phyloP scores from a whole-genome alignment of 2,329 filamentous ascomycete genomes.

The Apiospora pterosperma region DNA sequence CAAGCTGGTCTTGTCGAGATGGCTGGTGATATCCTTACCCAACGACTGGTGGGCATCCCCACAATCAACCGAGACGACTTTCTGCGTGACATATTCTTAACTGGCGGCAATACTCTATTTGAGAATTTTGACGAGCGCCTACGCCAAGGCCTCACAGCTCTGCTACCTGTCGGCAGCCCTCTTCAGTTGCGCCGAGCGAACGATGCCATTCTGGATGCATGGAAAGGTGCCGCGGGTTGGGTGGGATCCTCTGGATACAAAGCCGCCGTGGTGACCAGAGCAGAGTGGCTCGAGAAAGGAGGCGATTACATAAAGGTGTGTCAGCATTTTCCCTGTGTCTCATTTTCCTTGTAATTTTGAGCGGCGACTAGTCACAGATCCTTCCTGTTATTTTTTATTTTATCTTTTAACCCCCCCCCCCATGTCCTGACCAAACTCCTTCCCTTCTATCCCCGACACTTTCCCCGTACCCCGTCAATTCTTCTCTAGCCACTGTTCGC shows the following conservation, averaged over 20 bases:
- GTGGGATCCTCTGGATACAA: constrained; percentile 59
- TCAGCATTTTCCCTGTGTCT: constrained; percentile 13
- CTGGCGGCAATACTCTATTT: constrained; percentile 89
- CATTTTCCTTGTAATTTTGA: not conserved
- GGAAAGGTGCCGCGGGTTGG: constrained; percentile 91
- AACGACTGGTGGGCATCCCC: constrained; percentile 62
- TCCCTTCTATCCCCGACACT: not conserved
- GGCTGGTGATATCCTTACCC: constrained; percentile 81
- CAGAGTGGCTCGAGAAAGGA: constrained; percentile 90
- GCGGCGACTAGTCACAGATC: not conserved
- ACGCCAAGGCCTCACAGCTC: constrained; percentile 65
- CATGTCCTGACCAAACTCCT: not conserved
- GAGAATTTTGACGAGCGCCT: constrained; percentile 82
- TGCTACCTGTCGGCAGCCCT: constrained; percentile 65
- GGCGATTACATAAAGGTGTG: constrained; percentile 85
- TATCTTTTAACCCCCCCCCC: too few species aligned
- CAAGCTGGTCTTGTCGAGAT: constrained; percentile 94
- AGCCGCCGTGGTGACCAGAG: constrained; percentile 66
- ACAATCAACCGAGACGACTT: constrained; percentile 60
- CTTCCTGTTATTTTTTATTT: not conserved
- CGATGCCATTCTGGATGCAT: constrained; percentile 82
- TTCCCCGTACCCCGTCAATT: not conserved
- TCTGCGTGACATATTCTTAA: constrained; percentile 85
- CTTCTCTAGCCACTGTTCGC: not conserved
- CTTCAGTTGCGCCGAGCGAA: constrained; percentile 70